These are phyloP conservation scores for Lentinus tigrinus DNA, from an alignment of 768 basidiomycete species.

Conservation along the genomic window DNA sequence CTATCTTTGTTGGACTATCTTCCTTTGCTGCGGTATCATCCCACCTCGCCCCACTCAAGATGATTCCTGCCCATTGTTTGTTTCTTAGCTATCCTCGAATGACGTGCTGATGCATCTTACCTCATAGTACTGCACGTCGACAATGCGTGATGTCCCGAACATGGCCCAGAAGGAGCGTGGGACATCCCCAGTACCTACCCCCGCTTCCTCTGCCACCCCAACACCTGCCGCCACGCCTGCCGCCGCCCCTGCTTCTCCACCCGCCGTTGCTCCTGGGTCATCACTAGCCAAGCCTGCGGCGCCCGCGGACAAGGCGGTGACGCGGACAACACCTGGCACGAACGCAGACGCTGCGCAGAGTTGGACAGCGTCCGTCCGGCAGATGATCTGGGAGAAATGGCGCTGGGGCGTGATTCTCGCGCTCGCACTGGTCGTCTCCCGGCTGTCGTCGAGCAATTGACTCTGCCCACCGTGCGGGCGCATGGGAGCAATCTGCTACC, in stretches of 20 bases:
- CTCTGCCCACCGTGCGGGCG: too few relatives aligned
- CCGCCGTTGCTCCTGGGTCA: neutral
- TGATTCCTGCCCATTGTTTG: neutral
- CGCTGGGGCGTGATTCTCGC: constrained; percentile 78
- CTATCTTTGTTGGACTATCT: neutral
- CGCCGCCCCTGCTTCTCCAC: neutral
- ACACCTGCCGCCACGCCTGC: constrained; percentile 3
- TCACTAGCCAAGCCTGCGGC: neutral
- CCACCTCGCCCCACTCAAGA: too few relatives aligned
- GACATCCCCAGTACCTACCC: constrained; percentile 34
- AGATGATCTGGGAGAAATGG: constrained; percentile 81
- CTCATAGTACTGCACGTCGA: constrained; percentile 65
- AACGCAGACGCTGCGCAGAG: constrained; percentile 34
- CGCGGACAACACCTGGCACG: constrained; percentile 9
- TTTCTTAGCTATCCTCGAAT: neutral
- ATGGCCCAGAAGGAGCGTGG: constrained; percentile 85
- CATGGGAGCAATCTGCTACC: too few relatives aligned
- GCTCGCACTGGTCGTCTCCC: constrained; percentile 74
- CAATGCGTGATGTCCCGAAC: constrained; percentile 78
- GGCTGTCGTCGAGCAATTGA: constrained; percentile 54
- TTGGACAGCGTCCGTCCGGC: constrained; percentile 62
- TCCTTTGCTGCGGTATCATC: too few relatives aligned
- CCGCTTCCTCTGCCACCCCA: neutral
- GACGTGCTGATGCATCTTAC: constrained; percentile 19
- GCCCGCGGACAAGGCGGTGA: constrained; percentile 6